Base-by-base conservation (phyloP, 495 filamentous ascomycete species). In the Penicillium steckii region DNA sequence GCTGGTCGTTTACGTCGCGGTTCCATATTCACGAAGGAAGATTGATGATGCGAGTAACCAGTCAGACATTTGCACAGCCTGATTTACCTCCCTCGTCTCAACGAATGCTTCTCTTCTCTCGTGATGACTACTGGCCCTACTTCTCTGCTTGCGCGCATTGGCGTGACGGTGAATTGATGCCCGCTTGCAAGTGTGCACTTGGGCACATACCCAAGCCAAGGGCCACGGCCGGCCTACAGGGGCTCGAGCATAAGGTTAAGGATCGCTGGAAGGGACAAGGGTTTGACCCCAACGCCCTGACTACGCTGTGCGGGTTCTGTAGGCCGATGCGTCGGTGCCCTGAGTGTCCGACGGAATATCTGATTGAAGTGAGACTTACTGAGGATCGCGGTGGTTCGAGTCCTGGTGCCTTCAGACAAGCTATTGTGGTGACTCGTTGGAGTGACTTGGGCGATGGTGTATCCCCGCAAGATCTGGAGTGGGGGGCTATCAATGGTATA, bases 131-230 rank as follows among this genome's bases (percentile, higher is more conserved):
- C 69, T 76, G 71, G 62, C 81, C 82, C 0, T 83, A 76, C 55
- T 84, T 83, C 73, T 77, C 73, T 8, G 73, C 68, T 3, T 85
- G 81, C 61, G 73, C 78, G 18, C 82, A 85, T 64, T 84, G 81
- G 81, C 70, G 74, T 19, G 76, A 83, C 53, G 82, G 82, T 47
- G 75, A 78, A 33, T 68, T 85, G 8, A 81, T 82, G 77, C 61
- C 71, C 25, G 52, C 75, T 32, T 81, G 78, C 55, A 84, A 84
- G 62, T 85, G 82, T 61, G 79, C 80, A 2, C 64, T 84, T n/a
- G 58, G 57, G 9, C 82, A 84, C 52, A 76, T 85, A 23, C 81
- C 80, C 22, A 48, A 53, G 1, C 67, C 72, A 29, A 67, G 74
- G n/a, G 53, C 60, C 15, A 71, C 67, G 24, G 57, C 56, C 44